Percentiles rank a stretch among this genome's conserved stretches.
These are phyloP conservation scores for Mortierella sp. DNA, from an alignment of 371 early-diverging fungal species.

Conservation along the genomic window DNA sequence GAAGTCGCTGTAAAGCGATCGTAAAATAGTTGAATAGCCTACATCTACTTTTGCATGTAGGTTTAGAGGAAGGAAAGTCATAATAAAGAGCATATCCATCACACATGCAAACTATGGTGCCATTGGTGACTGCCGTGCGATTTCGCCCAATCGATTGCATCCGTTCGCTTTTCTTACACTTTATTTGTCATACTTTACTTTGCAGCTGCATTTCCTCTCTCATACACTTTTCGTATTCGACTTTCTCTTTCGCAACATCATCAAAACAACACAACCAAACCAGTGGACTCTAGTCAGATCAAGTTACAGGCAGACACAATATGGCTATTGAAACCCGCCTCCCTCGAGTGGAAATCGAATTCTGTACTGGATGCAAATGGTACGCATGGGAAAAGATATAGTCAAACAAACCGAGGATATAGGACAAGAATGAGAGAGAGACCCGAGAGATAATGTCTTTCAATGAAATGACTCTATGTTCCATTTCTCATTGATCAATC, in stretches of 20 bases:
- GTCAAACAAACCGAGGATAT: not conserved
- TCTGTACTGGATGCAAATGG: conserved; percentile 67
- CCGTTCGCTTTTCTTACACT: not conserved
- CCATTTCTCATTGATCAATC: not conserved
- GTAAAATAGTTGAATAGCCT: too few species aligned
- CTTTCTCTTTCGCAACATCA: not conserved
- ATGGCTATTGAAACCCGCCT: conserved; percentile 45
- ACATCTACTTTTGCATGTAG: not conserved
- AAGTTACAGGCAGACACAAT: not conserved
- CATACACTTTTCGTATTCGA: too few species aligned
- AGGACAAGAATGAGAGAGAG: not conserved
- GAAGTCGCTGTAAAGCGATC: not conserved
- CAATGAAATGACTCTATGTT: not conserved
- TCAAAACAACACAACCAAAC: not conserved
- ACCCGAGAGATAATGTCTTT: not conserved
- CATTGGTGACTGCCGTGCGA: not conserved
- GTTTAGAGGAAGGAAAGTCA: not conserved
- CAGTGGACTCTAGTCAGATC: not conserved
- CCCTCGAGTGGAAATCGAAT: conserved; percentile 67
- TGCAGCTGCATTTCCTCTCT: not conserved
- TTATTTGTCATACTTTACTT: not conserved
- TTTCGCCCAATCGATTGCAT: conserved; percentile 2
- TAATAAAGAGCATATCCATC: too few species aligned
- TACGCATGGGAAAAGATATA: conserved; percentile 1
- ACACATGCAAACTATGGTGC: not conserved